These are phyloP conservation scores for Caryopteris hybrid DNA, from an alignment of 305 asterid species.

Conservation along the genomic window DNA sequence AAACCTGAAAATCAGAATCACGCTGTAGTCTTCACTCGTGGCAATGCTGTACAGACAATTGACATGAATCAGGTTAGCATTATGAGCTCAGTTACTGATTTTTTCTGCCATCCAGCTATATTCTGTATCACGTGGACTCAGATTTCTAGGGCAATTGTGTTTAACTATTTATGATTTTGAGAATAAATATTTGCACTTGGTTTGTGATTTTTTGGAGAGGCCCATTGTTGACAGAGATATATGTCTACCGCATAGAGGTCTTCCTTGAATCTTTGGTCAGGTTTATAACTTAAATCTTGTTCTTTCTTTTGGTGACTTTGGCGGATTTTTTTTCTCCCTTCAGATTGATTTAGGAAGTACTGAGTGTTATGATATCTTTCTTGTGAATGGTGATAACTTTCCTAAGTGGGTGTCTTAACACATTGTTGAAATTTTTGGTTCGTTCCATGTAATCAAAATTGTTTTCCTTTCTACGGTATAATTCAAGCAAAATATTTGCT, in stretches of 20 bases:
- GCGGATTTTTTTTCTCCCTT: background rate
- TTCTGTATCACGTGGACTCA: slow-evolving; percentile 5
- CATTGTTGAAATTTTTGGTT: background rate
- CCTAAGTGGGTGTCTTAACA: too few species aligned
- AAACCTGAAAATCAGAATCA: slow-evolving; percentile 99
- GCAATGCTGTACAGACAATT: slow-evolving; percentile 93
- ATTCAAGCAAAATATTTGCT: background rate
- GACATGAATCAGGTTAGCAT: slow-evolving; percentile 95
- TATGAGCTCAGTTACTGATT: slow-evolving; percentile 9
- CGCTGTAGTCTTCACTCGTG: slow-evolving; percentile 90
- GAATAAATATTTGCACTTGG: background rate
- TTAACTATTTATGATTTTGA: background rate
- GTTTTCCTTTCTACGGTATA: background rate
- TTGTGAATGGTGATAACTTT: too few species aligned
- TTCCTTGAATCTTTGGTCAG: background rate
- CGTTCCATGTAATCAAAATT: background rate
- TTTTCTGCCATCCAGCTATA: slow-evolving; percentile 3
- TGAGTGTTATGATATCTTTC: background rate
- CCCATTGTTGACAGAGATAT: background rate
- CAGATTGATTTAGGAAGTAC: background rate
- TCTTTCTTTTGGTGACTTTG: background rate
- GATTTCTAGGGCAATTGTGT: background rate
- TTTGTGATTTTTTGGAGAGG: slow-evolving; percentile 2
- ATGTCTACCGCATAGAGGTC: background rate
- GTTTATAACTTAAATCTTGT: background rate